These are phyloP conservation scores for Leucogyrophana mollusca DNA, from an alignment of 768 basidiomycete species.

Conservation along the genomic window DNA sequence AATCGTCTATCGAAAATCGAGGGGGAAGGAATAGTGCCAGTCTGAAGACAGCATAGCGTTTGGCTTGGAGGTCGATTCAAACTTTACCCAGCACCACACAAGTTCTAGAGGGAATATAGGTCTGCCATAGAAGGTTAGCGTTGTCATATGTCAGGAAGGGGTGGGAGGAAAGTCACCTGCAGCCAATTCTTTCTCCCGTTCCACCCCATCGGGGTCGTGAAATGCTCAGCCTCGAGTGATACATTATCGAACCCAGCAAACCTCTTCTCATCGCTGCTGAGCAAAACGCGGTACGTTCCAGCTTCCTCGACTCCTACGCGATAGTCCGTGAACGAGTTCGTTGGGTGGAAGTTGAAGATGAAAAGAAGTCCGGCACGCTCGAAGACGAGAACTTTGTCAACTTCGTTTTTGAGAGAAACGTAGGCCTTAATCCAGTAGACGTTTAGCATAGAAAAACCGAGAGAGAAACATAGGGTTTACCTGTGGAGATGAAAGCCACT, in stretches of 20 bases:
- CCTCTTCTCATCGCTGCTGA: constrained; percentile 81
- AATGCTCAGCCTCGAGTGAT: constrained; percentile 56
- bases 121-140: constrained; percentile 11
- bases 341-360: constrained; percentile 96
- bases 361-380: constrained; percentile 94
- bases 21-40: too few relatives aligned
- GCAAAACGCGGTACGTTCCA: constrained; percentile 80
- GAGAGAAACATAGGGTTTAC: constrained; percentile 36
- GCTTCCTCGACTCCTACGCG: constrained; percentile 84
- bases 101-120: constrained; percentile 31
- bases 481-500: constrained; percentile 83
- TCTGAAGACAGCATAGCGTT: too few relatives aligned
- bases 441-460: too few relatives aligned
- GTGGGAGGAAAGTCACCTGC: constrained; percentile 52
- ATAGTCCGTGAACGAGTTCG: constrained; percentile 90
- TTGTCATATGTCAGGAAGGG: constrained; percentile 4
- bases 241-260: constrained; percentile 93
- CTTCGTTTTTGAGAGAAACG: constrained; percentile 91
- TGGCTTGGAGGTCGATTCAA: too few relatives aligned
- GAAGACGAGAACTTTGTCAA: constrained; percentile 89
- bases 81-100: constrained; percentile 28
- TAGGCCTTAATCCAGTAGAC: constrained; percentile 79
- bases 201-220: constrained; percentile 89
- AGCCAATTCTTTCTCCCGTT: constrained; percentile 88
- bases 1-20: too few relatives aligned